Evolutionary conservation across 768 basidiomycete genomes (phyloP), one percentile per base, ranked within the genome.

Genomic region (Coprinellus micaceus): DNA sequence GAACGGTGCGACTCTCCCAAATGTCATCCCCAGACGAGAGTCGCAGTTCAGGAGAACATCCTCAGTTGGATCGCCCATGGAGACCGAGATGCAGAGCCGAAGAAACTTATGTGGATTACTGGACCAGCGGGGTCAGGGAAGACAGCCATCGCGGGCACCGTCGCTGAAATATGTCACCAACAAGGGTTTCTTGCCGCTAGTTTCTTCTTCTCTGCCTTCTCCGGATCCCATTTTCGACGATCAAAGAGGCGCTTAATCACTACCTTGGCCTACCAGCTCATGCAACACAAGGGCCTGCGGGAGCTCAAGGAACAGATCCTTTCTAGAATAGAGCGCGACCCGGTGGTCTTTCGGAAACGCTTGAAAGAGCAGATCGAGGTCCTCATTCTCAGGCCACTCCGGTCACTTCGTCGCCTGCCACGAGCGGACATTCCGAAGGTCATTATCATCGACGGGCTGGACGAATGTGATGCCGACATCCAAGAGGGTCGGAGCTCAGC

Each of bases 71-170:
- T 56, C 21, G 11, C 24, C 4, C 50, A 57, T 29, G 28, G 19
- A 24, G 45, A 41, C 1, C 7, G 7, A 11, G 15, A 17, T 13
- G 52, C 22, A 19, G 25, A 19, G 17, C 24, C 19, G 41, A 45
- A 9, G 4, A n/a, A 30, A 21, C n/a, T 39, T 17, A 9, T 53
- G 15, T 57, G 59, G 59, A 17, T 60, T 5, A 50, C 30, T 4
- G 59, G 58, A 4, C 53, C 53, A 36, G 53, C 58, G 2, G 58
- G 59, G 21, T 26, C 54, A 3, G 59, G 59, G 2, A 60, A 57
- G 28, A 56, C 59, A 1, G 55, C 55, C 24, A 56, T 60, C n/a
- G 51, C 43, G 19, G 50, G 52, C 15, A 52, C 36, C n/a, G 37
- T 60, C 22, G 49, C 59, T 6, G 52, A 56, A n/a, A 19, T n/a